Base-by-base conservation (phyloP, 306 rosid genomes). In the Cicer chorassanicum region DNA sequence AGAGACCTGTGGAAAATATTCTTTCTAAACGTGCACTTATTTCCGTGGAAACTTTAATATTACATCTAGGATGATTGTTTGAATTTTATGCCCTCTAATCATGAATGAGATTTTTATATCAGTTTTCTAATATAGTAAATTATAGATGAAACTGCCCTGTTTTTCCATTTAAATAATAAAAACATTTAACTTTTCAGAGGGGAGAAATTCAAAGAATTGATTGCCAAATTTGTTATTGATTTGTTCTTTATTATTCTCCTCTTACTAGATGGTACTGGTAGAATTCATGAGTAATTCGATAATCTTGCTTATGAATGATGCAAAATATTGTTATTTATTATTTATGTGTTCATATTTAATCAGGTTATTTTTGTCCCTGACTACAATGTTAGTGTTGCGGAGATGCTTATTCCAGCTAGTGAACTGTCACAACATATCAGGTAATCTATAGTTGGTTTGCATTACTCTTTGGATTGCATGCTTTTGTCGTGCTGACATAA, bases 351-450 rank as follows among this genome's bases (percentile, higher is more conserved):
- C 43, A 29, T 70, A 40, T 42, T 54, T 21, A 13, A 14, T 82
- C 84, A 94, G 98, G 98, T 94, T 76, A 71, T 94, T 79, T 91
- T 94, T 65, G 92, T 94, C 77, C 99, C 99, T 40, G 97, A 94
- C 78, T 94, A 94, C 87, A 92, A 94, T 73, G 99, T 94, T 69
- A 94, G 96, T 80, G 96, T 85, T 48, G 99, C 99, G 15, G 99
- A 94, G 88, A 53, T 85, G 81, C 89, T 94, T 70, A 94, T 94
- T 74, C 99, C 99, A 15, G 97, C 99, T 15, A 94, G 99, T 80
- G 99, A 94, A 82, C 83, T 94, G 68, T 94, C 99, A 56, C 99
- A 94, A 73, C 99, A 94, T 83, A 94, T 94, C 86, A 94, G 97
- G 97, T 91, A 81, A 34, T 44, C 48, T 81, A 18, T 57, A 34